Conservation (phyloP, 2,329 filamentous ascomycete genomes). For the Achaetomium macrosporum region DNA sequence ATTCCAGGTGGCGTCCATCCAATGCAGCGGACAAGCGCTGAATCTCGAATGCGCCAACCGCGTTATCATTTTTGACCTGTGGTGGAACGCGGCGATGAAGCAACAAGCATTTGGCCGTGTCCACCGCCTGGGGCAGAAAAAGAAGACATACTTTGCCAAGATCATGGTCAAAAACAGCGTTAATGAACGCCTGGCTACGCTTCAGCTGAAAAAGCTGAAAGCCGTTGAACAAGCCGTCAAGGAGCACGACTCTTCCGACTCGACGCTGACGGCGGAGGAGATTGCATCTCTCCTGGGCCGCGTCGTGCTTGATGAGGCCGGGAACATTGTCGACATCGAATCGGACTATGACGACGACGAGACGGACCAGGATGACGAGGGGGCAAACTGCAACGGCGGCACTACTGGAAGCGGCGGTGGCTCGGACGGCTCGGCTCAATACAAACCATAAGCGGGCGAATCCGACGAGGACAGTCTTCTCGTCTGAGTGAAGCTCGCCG, state of each 20-base stretch:
- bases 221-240: slow-evolving; percentile 33
- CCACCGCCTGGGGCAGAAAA: slow-evolving; percentile 57
- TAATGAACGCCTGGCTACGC: slow-evolving; percentile 48
- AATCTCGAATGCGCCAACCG: slow-evolving; percentile 43
- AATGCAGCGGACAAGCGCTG: slow-evolving; percentile 34
- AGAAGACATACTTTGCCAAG: slow-evolving; percentile 53
- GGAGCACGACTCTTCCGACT: not conserved
- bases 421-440: too few species aligned
- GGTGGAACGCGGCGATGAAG: slow-evolving; percentile 58
- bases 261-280: not conserved
- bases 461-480: too few species aligned
- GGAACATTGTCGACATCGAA: not conserved
- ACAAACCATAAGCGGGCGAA: too few species aligned
- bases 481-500: too few species aligned
- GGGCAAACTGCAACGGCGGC: not conserved
- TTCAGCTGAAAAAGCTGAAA: slow-evolving; percentile 52
- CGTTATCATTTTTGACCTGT: slow-evolving; percentile 49
- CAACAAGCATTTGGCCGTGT: slow-evolving; percentile 59
- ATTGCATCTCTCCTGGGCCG: slow-evolving; percentile 2
- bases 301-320: not conserved
- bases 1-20: slow-evolving; percentile 32
- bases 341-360: not conserved
- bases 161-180: slow-evolving; percentile 52
- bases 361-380: not conserved
- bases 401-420: too few species aligned